A percentile compares a stretch with the other conserved stretches of the same genome.
Conservation (phyloP, 192 early-diverging fungal genomes). For the Backusella westeae region DNA sequence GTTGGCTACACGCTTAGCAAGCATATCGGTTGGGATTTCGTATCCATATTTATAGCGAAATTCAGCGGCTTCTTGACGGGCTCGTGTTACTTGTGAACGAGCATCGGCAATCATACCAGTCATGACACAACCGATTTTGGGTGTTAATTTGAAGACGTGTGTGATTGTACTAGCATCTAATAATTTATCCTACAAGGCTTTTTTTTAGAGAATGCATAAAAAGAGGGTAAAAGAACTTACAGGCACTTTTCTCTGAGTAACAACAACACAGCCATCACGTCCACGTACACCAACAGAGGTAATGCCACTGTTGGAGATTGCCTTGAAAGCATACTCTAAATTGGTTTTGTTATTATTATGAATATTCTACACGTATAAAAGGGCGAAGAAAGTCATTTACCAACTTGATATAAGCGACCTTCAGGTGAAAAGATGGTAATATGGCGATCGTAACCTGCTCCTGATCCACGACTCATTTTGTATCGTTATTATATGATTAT, state of each 20-base stretch:
- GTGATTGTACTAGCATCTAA: constrained; percentile 92
- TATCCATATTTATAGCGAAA: constrained; percentile 99
- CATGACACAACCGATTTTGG: constrained; percentile 96
- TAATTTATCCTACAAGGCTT: constrained; percentile 79
- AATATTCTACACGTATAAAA: background rate
- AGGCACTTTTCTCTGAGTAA: constrained; percentile 97
- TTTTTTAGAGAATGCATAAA: background rate
- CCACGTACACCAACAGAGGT: constrained; percentile 96
- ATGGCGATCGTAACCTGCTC: constrained; percentile 94
- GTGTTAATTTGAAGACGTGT: constrained; percentile 90
- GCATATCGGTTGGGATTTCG: constrained; percentile 93
- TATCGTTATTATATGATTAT: background rate
- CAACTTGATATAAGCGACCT: constrained; percentile 99
- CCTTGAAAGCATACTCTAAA: constrained; percentile 99
- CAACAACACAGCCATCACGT: constrained; percentile 91
- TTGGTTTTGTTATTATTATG: background rate
- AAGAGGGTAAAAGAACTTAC: constrained; percentile 31
- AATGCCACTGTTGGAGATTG: constrained; percentile 93
- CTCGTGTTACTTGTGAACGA: constrained; percentile 88
- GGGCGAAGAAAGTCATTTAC: constrained; percentile 43
- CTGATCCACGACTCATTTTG: constrained; percentile 39
- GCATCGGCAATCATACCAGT: constrained; percentile 96
- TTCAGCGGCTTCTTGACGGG: constrained; percentile 94
- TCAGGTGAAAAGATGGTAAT: constrained; percentile 99
- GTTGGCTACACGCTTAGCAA: constrained; percentile 97